Conservation (phyloP, 225 moss, liverwort and hornwort genomes). For the Bryoerythrophyllum caledonicum region DNA sequence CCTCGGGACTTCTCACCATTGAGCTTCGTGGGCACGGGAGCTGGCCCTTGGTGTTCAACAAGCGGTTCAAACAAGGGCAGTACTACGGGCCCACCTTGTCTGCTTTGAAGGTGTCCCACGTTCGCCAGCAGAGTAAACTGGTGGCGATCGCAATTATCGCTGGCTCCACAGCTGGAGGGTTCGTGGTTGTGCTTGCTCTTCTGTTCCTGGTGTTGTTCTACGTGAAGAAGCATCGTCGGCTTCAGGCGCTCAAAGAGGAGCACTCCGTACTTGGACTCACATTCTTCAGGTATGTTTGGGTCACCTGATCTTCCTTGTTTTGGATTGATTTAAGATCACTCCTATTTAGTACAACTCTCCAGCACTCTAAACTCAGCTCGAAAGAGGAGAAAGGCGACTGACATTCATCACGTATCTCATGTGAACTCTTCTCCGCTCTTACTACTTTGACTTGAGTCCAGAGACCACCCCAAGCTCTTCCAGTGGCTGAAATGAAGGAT, state of each 20-base stretch:
- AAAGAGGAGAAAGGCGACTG: too few relatives aligned
- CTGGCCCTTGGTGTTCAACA: conserved; percentile 28
- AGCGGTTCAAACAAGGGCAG: conserved; percentile 28
- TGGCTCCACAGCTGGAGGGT: conserved; percentile 7
- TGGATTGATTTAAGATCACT: too few relatives aligned
- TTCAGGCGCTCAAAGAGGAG: conserved; percentile 15
- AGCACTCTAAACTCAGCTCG: too few relatives aligned
- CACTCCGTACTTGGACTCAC: conserved; percentile 29
- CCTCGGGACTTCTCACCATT: conserved; percentile 1
- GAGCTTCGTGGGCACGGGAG: conserved; percentile 34
- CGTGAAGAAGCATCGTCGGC: neutral
- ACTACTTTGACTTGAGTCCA: too few relatives aligned
- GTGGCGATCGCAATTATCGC: neutral
- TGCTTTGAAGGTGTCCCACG: conserved; percentile 15
- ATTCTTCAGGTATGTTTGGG: conserved; percentile 40
- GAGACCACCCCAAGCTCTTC: too few relatives aligned
- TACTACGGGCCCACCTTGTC: conserved; percentile 31
- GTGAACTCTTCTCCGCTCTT: too few relatives aligned
- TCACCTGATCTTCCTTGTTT: too few relatives aligned
- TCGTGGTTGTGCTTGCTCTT: neutral
- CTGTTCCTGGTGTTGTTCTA: neutral
- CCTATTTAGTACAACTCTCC: too few relatives aligned
- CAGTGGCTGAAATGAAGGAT: too few relatives aligned
- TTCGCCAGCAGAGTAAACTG: neutral
- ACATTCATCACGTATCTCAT: too few relatives aligned